A percentile compares a stretch with the other conserved stretches of the same genome.
phyloP scores from a whole-genome alignment of 2,329 filamentous ascomycete species.

The Colletotrichum agaves region DNA sequence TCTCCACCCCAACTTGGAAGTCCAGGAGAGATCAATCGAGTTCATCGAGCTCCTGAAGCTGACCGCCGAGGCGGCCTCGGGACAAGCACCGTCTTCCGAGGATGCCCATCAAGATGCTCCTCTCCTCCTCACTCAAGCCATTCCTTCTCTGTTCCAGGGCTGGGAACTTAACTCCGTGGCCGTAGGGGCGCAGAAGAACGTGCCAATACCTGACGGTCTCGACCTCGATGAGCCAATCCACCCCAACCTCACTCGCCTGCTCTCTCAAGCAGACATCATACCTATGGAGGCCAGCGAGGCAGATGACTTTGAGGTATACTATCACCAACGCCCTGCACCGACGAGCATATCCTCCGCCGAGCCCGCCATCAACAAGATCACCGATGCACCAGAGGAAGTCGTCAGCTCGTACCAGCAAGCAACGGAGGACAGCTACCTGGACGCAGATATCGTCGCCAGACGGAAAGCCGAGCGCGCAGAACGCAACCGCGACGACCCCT shows the following conservation, averaged over 20 bases:
- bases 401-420: slow-evolving; percentile 68
- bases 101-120: slow-evolving; percentile 74
- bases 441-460: slow-evolving; percentile 78
- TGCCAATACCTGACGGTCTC: slow-evolving; percentile 80
- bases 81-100: slow-evolving; percentile 68
- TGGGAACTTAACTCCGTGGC: slow-evolving; percentile 95
- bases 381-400: slow-evolving; percentile 57
- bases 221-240: slow-evolving; percentile 88
- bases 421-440: slow-evolving; percentile 72
- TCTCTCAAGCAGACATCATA: slow-evolving; percentile 67
- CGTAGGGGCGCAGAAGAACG: slow-evolving; percentile 82
- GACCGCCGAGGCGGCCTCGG: slow-evolving; percentile 81
- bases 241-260: slow-evolving; percentile 72
- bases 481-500: slow-evolving; percentile 91
- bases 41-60: slow-evolving; percentile 91
- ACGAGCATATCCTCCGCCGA: slow-evolving; percentile 62
- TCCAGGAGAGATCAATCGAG: slow-evolving; percentile 94
- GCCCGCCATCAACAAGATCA: slow-evolving; percentile 66
- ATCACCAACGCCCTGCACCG: slow-evolving; percentile 65
- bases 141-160: slow-evolving; percentile 87
- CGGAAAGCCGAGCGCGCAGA: slow-evolving; percentile 82
- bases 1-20: slow-evolving; percentile 87
- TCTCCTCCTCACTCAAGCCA: slow-evolving; percentile 86
- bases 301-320: slow-evolving; percentile 75
- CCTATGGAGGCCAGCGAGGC: slow-evolving; percentile 63